Evolutionary conservation across 2,329 filamentous ascomycete genomes (phyloP).

Genomic region (Claviceps spartinae): DNA sequence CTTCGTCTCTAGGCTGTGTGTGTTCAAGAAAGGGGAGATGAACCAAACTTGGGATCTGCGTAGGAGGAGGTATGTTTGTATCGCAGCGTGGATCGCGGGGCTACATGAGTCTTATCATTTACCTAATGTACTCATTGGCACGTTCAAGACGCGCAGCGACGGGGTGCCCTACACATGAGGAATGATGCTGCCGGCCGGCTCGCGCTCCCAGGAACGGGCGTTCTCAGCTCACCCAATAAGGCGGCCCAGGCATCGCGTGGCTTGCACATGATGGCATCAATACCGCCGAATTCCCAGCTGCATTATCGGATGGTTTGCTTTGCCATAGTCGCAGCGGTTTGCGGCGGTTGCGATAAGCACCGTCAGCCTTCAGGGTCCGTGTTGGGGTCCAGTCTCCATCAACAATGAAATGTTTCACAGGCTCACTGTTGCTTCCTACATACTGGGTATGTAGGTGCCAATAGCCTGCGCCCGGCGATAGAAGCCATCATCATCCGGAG

Average conservation of each 20-base stretch:
- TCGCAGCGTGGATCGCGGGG: background rate
- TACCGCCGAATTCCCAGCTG: slow-evolving; percentile 16
- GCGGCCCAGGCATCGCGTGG: background rate
- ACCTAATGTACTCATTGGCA: background rate
- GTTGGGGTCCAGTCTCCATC: too few species aligned
- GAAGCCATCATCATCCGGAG: background rate
- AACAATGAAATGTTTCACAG: too few species aligned
- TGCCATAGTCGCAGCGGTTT: too few species aligned
- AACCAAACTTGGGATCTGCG: too few species aligned
- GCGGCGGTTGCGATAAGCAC: too few species aligned
- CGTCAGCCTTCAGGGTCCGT: too few species aligned
- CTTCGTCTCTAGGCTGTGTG: background rate
- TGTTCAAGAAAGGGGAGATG: too few species aligned
- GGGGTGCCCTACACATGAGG: background rate
- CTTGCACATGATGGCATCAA: slow-evolving; percentile 8
- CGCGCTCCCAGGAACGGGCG: background rate
- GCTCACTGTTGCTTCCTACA: too few species aligned
- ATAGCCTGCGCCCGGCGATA: too few species aligned
- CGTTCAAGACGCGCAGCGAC: too few species aligned
- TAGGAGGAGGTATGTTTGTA: background rate
- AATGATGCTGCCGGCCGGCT: background rate
- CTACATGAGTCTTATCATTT: background rate
- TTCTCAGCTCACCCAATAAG: background rate
- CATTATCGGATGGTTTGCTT: too few species aligned
- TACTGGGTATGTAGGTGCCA: too few species aligned